Base-by-base conservation (phyloP, 805 yeast species). In the Zygotorulaspora chibaensis region DNA sequence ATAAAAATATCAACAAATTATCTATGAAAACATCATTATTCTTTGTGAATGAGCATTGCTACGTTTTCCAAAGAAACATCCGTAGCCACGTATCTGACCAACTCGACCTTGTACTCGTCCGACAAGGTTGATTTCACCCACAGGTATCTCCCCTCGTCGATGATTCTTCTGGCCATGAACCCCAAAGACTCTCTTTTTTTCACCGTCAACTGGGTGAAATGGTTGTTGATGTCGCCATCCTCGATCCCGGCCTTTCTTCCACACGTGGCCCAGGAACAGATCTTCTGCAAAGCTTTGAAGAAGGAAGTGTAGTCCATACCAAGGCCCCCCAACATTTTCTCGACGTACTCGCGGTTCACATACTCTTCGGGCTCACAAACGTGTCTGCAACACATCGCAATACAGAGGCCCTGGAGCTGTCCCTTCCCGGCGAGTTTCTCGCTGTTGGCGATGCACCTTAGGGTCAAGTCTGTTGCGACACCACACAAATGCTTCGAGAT, bases 361-460 rank as follows among this genome's bases (percentile, higher is more conserved):
- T 66, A 66, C 40, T 62, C 62, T 45, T 75, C 71, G n/a, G 79
- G 81, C 34, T 75, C 66, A 57, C 97, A 90, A 16, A 83, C 81
- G 58, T 89, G 97, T 45, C 97, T 74, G 63, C 97, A 89, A 61
- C 97, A 89, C 87, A 90, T 83, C 20, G 97, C 97, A 27, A 89
- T 87, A 25, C 86, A 66, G 51, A 85, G 65, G 0, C 93, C 95
- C 2, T 65, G 62, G 39, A 80, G 68, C 33, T 36, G 26, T 4
- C 30, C 25, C 7, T 45, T 48, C 35, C 16, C 31, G 37, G 17
- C 18, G 23, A 46, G 33, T 15, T 27, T 53, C 0, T 71, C 60
- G 47, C 65, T 63, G 35, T 76, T 75, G 38, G 73, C 49, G 2
- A 88, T 61, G 65, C 88, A 83, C 53, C 80, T 72, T 20, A 90